A percentile compares a stretch with the other conserved stretches of the same genome.
Conservation (phyloP, 192 early-diverging fungal species). For the Podila epicladia region DNA sequence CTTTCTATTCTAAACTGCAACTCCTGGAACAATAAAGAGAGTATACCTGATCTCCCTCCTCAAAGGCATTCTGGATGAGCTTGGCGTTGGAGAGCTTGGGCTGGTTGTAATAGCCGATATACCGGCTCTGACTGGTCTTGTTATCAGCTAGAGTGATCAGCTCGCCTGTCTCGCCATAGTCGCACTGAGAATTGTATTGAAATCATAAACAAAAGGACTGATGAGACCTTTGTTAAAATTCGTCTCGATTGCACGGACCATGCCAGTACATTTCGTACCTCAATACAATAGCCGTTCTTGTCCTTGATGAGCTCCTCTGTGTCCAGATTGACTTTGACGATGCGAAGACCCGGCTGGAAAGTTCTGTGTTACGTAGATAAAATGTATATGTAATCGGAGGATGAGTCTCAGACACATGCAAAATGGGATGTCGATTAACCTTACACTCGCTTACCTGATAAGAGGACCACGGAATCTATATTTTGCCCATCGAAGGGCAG, state of each 20-base stretch:
- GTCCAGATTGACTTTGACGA: conserved; percentile 67
- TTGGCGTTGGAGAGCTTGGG: conserved; percentile 60
- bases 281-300: conserved; percentile 62
- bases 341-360: background rate
- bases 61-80: conserved; percentile 62
- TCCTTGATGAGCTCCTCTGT: conserved; percentile 63
- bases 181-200: conserved; percentile 4
- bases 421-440: no score
- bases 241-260: no score
- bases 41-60: conserved; percentile 59
- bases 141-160: conserved; percentile 32
- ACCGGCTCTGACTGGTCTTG: conserved; percentile 42
- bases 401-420: no score
- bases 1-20: no score
- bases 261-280: background rate
- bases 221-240: no score
- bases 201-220: no score
- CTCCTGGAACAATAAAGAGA: no score
- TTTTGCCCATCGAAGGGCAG: no score
- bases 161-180: conserved; percentile 64
- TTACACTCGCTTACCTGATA: background rate
- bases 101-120: conserved; percentile 61
- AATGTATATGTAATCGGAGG: background rate
- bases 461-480: conserved; percentile 21
- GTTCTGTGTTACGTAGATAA: background rate